Evolutionary conservation across 2,329 filamentous ascomycete genomes (phyloP), one percentile per base, ranked within the genome.

Genomic region (Clonostachys sp.): DNA sequence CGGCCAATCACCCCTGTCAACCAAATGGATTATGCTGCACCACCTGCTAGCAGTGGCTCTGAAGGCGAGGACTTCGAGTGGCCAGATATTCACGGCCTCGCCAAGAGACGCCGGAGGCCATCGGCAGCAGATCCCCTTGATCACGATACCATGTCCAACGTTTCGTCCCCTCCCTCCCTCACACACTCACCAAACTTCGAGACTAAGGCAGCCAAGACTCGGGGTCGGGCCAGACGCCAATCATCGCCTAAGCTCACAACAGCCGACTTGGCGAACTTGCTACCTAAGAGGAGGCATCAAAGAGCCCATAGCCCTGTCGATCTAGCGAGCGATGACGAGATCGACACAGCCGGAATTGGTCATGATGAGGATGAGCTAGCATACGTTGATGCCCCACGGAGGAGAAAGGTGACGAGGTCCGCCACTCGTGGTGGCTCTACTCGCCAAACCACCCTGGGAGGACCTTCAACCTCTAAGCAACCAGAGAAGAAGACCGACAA

Each of bases 111-210:
- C 20, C 65, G 70, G 12, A 62, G 65, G 5, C 61, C 57, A 6
- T 68, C 68, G 3, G 51, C 62, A 13, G 61, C 61, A 13, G 71
- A 70, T 1, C 68, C 71, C 7, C 49, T 62, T 16, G 60, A 61
- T 8, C 60, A 68, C 20, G 70, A 70, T 41, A 63, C 71, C 51
- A 53, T 68, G n/a, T 81, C 78, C 1, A 74, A 81, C 42, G 65
- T 80, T 12, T 85, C 83, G 2, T 85, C 81, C 3, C 83, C 81
- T 0, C 83, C 83, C 1, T 85, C 83, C 0, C 68, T 86, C 5
- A 86, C 82, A 5, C 81, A 86, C 57, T 86, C 83, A 1, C 83
- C 83, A 34, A 84, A 85, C 55, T 74, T 70, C 50, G 52, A 55
- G 14, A 48, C 51, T 12, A 61, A 53, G 42, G 53, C 55, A 17